These are phyloP conservation scores for Fusarium mangiferae DNA, from an alignment of 2,329 filamentous ascomycete genomes.

Conservation along the genomic window DNA sequence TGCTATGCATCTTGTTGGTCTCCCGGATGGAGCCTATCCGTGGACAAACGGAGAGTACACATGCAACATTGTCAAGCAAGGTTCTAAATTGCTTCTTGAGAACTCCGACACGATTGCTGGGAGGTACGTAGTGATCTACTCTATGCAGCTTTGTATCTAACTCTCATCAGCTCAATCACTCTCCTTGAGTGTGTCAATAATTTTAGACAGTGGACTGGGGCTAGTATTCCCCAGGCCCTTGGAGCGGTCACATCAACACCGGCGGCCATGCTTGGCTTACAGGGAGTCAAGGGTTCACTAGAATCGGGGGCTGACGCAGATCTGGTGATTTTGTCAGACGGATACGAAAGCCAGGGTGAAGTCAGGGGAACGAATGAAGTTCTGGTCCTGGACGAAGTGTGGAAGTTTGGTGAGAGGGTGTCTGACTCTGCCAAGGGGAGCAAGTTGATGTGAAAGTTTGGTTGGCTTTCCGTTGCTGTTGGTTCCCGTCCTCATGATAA, in stretches of 20 bases:
- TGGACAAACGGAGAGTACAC: conserved; percentile 80
- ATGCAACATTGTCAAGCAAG: conserved; percentile 74
- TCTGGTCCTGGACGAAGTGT: conserved; percentile 78
- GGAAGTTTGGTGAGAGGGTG: conserved; percentile 77
- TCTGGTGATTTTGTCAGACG: conserved; percentile 73
- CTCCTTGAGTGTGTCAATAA: conserved; percentile 87
- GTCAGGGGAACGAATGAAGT: conserved; percentile 56
- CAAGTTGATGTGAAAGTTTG: conserved; percentile 27
- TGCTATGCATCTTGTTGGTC: conserved; percentile 86
- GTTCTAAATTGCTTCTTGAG: conserved; percentile 77
- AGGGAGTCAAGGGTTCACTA: conserved; percentile 73
- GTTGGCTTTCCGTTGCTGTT: conserved; percentile 1
- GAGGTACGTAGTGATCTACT: conserved; percentile 61
- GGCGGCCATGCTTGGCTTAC: conserved; percentile 77
- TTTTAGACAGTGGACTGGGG: conserved; percentile 79
- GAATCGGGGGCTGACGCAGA: conserved; percentile 73
- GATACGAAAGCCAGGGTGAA: conserved; percentile 41
- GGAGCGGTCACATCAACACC: conserved; percentile 80
- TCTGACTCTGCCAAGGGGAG: conserved; percentile 35
- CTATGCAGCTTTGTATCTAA: not conserved
- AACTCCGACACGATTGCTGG: conserved; percentile 83
- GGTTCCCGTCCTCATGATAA: not conserved
- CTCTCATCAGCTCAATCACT: conserved; percentile 66
- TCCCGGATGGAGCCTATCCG: conserved; percentile 84
- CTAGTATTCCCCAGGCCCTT: conserved; percentile 73